Evolutionary conservation across 306 rosid species (phyloP).

Genomic region (Vachellia collinsii): DNA sequence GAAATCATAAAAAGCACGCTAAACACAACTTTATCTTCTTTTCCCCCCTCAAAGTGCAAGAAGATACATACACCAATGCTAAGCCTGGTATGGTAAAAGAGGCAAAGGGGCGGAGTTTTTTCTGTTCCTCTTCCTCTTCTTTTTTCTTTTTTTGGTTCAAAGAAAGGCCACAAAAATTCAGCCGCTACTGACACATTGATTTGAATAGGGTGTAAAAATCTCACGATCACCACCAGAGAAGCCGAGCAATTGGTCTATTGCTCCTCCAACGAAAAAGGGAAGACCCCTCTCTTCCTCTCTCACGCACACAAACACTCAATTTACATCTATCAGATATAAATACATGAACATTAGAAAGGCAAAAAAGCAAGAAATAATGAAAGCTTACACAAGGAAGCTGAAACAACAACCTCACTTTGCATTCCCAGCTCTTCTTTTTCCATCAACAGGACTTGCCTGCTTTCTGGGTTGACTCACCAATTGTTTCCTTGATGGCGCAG

Average conservation of each 20-base stretch:
- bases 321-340: constrained; percentile 34
- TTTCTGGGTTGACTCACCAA: constrained; percentile 54
- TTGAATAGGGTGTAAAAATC: constrained; percentile 19
- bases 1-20: background rate
- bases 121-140: background rate
- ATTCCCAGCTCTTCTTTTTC: constrained; percentile 62
- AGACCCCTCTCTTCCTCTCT: constrained; percentile 9
- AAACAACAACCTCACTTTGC: constrained; percentile 50
- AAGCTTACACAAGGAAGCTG: constrained; percentile 27
- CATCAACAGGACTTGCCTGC: constrained; percentile 54
- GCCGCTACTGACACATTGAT: constrained; percentile 30
- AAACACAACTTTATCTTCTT: constrained; percentile 2
- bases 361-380: constrained; percentile 19
- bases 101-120: background rate
- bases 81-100: background rate
- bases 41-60: background rate
- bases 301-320: constrained; percentile 8
- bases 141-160: background rate
- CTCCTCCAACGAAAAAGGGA: constrained; percentile 37
- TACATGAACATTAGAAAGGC: background rate
- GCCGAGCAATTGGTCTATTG: constrained; percentile 43
- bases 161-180: constrained; percentile 7
- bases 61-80: background rate
- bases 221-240: constrained; percentile 41
- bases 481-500: constrained; percentile 66